Conservation (phyloP, 2,329 filamentous ascomycete genomes). For the Helicocarpus griseus region DNA sequence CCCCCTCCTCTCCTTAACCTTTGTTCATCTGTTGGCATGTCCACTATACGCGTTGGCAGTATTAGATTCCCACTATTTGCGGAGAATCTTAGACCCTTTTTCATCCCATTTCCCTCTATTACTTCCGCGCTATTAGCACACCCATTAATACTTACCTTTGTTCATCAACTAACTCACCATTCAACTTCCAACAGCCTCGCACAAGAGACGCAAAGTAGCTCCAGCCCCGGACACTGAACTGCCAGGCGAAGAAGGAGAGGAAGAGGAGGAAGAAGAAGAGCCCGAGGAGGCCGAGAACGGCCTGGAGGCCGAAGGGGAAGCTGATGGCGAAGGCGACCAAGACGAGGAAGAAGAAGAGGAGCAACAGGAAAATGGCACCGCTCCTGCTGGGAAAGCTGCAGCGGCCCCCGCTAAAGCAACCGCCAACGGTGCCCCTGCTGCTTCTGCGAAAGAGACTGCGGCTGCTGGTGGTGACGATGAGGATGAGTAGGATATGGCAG, state of each 20-base stretch:
- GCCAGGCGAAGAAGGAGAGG: slow-evolving; percentile 10
- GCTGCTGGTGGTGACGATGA: background rate
- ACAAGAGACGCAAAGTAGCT: slow-evolving; percentile 20
- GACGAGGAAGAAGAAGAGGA: slow-evolving; percentile 5
- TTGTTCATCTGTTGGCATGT: background rate
- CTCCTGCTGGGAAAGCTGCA: background rate
- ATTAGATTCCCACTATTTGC: background rate
- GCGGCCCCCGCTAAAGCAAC: slow-evolving; percentile 12
- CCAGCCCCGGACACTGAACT: slow-evolving; percentile 9
- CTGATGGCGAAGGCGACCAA: slow-evolving; percentile 20
- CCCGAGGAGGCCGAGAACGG: background rate
- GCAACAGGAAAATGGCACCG: slow-evolving; percentile 16
- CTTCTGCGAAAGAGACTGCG: background rate
- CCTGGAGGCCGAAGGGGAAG: slow-evolving; percentile 14
- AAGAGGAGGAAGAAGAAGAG: slow-evolving; percentile 19
- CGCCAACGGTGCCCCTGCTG: slow-evolving; percentile 16
- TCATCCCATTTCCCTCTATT: background rate
- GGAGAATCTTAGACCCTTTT: background rate
- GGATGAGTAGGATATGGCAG: background rate
- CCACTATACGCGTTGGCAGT: background rate
- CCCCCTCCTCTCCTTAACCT: background rate
- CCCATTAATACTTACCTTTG: background rate
- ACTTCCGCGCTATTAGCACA: background rate
- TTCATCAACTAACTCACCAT: background rate
- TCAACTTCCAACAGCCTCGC: slow-evolving; percentile 10